Conservation (phyloP, 441 rosid species). For the Euphorbia celastroides region DNA sequence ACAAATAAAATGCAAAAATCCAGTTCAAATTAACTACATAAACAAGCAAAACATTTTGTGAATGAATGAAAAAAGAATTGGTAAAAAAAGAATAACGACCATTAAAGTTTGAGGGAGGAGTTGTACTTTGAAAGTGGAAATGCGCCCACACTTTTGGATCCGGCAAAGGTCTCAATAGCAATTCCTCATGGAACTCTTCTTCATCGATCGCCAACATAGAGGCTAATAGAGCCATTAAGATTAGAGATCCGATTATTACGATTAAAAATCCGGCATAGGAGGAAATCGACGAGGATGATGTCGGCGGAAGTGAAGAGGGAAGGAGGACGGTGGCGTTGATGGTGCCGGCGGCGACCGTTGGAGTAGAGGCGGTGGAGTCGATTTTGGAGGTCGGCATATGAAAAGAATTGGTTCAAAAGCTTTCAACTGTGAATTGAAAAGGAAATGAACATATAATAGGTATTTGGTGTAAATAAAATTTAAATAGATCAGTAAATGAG, state of each 20-base stretch:
- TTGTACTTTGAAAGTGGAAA: constrained; percentile 66
- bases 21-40: background rate
- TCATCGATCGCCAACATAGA: constrained; percentile 33
- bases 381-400: no score
- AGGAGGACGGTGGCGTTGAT: no score
- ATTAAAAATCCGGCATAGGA: constrained; percentile 7
- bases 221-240: constrained; percentile 16
- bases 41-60: background rate
- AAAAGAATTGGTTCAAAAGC: no score
- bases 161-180: constrained; percentile 80
- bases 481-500: no score
- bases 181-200: constrained; percentile 72
- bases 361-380: no score
- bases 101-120: constrained; percentile 59
- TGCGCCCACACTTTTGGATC: constrained; percentile 82
- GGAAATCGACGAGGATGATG: no score
- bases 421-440: no score
- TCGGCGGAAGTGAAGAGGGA: no score
- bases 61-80: background rate
- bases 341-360: no score
- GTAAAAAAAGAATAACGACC: constrained; percentile 33
- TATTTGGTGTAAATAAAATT: no score
- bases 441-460: no score
- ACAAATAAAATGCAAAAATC: constrained; percentile 1
- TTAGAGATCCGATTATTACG: constrained; percentile 13